A percentile compares a stretch with the other conserved stretches of the same genome.
phyloP scores from a whole-genome alignment of 352 stramenopile species.

The Globisporangium polare region DNA sequence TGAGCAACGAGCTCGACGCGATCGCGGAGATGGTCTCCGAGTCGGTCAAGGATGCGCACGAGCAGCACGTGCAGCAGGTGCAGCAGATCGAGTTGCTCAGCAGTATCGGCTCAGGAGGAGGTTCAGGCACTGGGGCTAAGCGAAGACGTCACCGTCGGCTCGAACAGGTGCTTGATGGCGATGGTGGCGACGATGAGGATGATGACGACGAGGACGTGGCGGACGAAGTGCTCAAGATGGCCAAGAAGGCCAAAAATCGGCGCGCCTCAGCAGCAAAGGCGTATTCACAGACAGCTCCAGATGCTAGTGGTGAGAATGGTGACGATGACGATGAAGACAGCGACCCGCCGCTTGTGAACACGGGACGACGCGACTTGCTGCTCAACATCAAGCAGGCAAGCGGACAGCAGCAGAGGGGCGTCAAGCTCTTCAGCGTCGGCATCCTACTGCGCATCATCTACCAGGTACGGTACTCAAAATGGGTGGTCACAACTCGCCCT shows the following conservation, averaged over 20 bases:
- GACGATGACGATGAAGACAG: constrained; percentile 19
- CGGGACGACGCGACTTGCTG: constrained; percentile 32
- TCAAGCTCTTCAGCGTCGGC: constrained; percentile 57
- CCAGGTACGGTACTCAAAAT: constrained; percentile 24
- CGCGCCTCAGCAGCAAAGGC: constrained; percentile 28
- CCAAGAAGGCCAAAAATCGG: constrained; percentile 41
- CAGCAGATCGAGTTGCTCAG: constrained; percentile 13
- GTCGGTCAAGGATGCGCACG: constrained; percentile 22
- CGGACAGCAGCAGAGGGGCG: constrained; percentile 23
- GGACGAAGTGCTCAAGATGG: constrained; percentile 33
- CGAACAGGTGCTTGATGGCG: constrained; percentile 5
- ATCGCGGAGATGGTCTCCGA: constrained; percentile 19
- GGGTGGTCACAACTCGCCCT: background rate
- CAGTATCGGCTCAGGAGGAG: background rate
- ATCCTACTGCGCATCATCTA: constrained; percentile 61
- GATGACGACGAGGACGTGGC: constrained; percentile 15
- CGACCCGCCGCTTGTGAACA: constrained; percentile 1
- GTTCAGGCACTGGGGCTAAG: background rate
- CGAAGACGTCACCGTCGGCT: background rate
- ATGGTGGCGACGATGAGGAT: constrained; percentile 15
- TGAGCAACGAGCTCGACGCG: constrained; percentile 18
- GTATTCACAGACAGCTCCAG: constrained; percentile 8
- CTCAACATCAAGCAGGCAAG: constrained; percentile 38
- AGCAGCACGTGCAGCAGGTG: constrained; percentile 23
- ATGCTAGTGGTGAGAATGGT: constrained; percentile 4